phyloP scores from a whole-genome alignment of 2,329 filamentous ascomycete species.

The Hypoxylon sp. region DNA sequence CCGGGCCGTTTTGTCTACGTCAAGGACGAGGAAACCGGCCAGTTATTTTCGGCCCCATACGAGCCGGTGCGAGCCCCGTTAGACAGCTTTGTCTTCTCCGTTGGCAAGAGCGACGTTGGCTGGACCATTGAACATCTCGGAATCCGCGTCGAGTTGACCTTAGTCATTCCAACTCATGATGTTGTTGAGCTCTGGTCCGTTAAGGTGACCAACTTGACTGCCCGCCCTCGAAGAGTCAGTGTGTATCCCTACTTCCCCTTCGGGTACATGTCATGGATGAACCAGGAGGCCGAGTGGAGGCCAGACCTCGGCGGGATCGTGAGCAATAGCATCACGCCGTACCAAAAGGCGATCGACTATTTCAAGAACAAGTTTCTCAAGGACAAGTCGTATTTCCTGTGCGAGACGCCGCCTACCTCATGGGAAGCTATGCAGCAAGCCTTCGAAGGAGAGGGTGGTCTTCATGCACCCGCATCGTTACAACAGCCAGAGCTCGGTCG shows the following conservation, averaged over 20 bases:
- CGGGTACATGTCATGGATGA: conserved; percentile 73
- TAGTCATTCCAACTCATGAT: conserved; percentile 64
- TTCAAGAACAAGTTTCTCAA: conserved; percentile 68
- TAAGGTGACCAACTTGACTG: conserved; percentile 62
- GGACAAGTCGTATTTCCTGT: conserved; percentile 68
- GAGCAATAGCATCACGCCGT: conserved; percentile 65
- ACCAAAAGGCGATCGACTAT: conserved; percentile 68
- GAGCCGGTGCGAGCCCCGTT: conserved; percentile 63
- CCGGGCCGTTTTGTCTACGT: conserved; percentile 70
- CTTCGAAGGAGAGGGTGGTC: conserved; percentile 67
- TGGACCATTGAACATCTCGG: conserved; percentile 65
- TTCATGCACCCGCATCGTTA: conserved; percentile 63
- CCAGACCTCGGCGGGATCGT: conserved; percentile 62
- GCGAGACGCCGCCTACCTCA: conserved; percentile 62
- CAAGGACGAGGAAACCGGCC: conserved; percentile 64
- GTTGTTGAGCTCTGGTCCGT: conserved; percentile 68
- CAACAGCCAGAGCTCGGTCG: conserved; percentile 54
- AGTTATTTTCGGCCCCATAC: conserved; percentile 67
- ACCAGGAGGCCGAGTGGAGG: conserved; percentile 66
- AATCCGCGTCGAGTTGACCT: conserved; percentile 63
- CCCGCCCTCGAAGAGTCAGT: conserved; percentile 59
- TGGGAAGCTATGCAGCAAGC: conserved; percentile 65
- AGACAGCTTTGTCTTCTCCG: conserved; percentile 65
- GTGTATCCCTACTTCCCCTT: conserved; percentile 69
- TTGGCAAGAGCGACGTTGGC: conserved; percentile 65